A percentile compares a stretch with the other conserved stretches of the same genome.
phyloP scores from a whole-genome alignment of 768 basidiomycete genomes.

The Xerocomus potaroensis region DNA sequence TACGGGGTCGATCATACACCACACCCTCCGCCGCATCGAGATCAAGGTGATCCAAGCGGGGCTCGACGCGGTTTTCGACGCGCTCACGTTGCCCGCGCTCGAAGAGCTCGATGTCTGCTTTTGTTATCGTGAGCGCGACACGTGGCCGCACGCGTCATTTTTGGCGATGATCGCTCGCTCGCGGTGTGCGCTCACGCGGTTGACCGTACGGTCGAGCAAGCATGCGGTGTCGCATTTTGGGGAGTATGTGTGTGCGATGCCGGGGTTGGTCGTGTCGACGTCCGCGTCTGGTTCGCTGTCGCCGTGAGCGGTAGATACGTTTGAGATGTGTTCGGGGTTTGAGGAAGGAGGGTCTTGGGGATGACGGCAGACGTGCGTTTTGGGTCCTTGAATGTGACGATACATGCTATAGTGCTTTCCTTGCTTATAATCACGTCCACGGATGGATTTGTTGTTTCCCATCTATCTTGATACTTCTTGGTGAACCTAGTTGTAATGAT shows the following conservation, averaged over 20 bases:
- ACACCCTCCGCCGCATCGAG: constrained; percentile 21
- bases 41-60: constrained; percentile 28
- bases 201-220: constrained; percentile 25
- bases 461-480: too few species aligned
- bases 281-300: background rate
- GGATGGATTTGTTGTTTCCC: too few species aligned
- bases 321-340: too few species aligned
- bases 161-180: constrained; percentile 23
- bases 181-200: constrained; percentile 18
- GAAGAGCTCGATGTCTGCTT: constrained; percentile 32
- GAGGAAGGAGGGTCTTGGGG: too few species aligned
- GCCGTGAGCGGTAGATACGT: background rate
- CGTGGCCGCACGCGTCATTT: constrained; percentile 27
- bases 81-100: constrained; percentile 23
- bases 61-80: constrained; percentile 17
- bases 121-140: constrained; percentile 26
- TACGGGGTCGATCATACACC: constrained; percentile 16
- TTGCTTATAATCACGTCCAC: too few species aligned
- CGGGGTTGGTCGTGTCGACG: constrained; percentile 18
- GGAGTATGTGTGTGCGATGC: constrained; percentile 22
- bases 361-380: too few species aligned
- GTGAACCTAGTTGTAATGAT: too few species aligned
- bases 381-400: too few species aligned
- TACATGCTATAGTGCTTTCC: too few species aligned
- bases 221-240: constrained; percentile 15